phyloP scores from a whole-genome alignment of 352 stramenopile species.

The Paralagenidium karlingii region DNA sequence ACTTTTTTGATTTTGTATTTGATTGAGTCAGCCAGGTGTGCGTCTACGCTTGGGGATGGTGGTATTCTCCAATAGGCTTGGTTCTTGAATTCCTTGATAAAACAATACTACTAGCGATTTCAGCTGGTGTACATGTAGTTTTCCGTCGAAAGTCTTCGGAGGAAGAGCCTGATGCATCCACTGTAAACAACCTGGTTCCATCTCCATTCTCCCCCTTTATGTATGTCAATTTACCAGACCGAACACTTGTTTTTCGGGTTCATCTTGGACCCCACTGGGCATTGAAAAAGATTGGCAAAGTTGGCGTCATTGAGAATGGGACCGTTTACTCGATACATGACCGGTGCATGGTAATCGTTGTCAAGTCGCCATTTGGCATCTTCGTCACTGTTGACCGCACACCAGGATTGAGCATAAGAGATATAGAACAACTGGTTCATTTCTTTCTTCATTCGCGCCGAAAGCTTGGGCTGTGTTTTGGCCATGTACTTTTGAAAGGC shows the following conservation, averaged over 20 bases:
- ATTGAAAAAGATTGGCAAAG: slow-evolving; percentile 53
- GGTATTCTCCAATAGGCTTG: too few relatives aligned
- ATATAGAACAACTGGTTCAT: slow-evolving; percentile 50
- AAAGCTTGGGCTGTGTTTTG: background rate
- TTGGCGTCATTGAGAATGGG: slow-evolving; percentile 60
- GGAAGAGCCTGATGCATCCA: too few relatives aligned
- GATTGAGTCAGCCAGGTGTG: too few relatives aligned
- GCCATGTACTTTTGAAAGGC: slow-evolving; percentile 21
- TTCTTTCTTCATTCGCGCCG: slow-evolving; percentile 14
- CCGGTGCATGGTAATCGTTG: slow-evolving; percentile 49
- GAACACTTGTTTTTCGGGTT: slow-evolving; percentile 56
- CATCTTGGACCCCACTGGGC: slow-evolving; percentile 36
- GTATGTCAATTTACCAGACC: too few relatives aligned
- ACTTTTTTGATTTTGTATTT: too few relatives aligned
- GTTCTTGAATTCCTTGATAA: too few relatives aligned
- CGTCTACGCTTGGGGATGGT: too few relatives aligned
- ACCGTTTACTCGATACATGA: slow-evolving; percentile 66
- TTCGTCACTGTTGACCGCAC: slow-evolving; percentile 37
- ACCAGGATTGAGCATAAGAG: slow-evolving; percentile 65
- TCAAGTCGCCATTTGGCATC: slow-evolving; percentile 13
- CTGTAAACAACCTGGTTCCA: too few relatives aligned
- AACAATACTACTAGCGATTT: too few relatives aligned
- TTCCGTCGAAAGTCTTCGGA: too few relatives aligned
- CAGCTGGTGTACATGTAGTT: too few relatives aligned
- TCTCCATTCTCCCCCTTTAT: too few relatives aligned